Evolutionary conservation across 768 basidiomycete species (phyloP), one percentile per base, ranked within the genome.

Genomic region (Tulasnella sp.): DNA sequence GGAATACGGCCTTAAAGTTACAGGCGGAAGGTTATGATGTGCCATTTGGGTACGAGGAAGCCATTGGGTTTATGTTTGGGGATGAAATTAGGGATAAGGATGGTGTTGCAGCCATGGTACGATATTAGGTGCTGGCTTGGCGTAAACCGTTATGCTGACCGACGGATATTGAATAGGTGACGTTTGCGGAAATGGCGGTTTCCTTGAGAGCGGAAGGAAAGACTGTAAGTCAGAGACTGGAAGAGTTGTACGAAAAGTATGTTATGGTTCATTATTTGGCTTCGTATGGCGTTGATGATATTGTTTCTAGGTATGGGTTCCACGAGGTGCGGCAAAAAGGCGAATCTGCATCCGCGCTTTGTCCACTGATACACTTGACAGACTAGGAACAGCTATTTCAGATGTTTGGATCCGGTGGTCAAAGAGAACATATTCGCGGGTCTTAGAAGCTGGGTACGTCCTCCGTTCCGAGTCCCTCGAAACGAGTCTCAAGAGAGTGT

Each of bases 21-120:
- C 81, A 76, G 12, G 65, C 70, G 40, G 69, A 80, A 36, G 89
- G 87, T 1, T 86, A 77, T 63, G 77, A 82, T 39, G 82, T 84
- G 8, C 79, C 77, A 0, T 91, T 92, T 64, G 87, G 83, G 8
- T 93, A 93, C 64, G 90, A 93, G 65, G 90, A 93, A 69, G 90
- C 91, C 1, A 91, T 93, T 54, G 90, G 90, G 2, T 93, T 79
- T 65, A 91, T 91, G 87, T 81, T 89, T 67, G 86, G 86, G 25
- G 72, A 77, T 12, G 72, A 80, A 25, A 78, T 92, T 62, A 75
- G 84, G 34, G 90, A 93, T 67, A 93, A 93, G 66, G 90, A 93
- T 65, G 90, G 90, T 2, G 79, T 93, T 50, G 77, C 84, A 49
- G 87, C 88, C 4, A 80, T 82, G 21, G 89, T 89, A 63, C 63